Base-by-base conservation (phyloP, 2,329 filamentous ascomycete genomes). In the Exutisphaerella laricina region DNA sequence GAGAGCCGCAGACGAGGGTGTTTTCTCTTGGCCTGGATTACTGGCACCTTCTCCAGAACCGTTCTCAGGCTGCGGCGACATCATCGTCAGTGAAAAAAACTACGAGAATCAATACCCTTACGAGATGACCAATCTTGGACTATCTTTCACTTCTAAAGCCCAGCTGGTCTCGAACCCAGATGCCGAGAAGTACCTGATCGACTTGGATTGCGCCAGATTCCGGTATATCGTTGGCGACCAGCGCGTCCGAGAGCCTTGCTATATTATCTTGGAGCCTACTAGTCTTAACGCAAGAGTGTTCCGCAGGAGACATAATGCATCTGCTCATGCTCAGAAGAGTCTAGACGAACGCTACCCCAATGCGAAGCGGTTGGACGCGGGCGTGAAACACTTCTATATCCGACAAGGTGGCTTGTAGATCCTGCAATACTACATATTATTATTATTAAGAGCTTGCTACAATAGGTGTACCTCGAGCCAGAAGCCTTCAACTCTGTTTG, bases 101-200 rank as follows among this genome's bases (percentile, higher is more conserved):
- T 29, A 37, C 8, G 40, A 44, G 23, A 43, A 44, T 23, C 39
- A 41, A 16, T 43, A 36, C 5, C 44, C 44, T 1, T 42, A 42
- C 23, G 44, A 38, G 23, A 46, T 43, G 44, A 46, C 43, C 5
- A 45, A 45, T 7, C 25, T 41, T 30, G 43, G 38, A 3, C 37
- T 45, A 12, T 41, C 31, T 5, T 28, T 41, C 4, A 36, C 12
- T 3, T 23, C 37, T 3, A 29, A 41, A 22, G 43, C 43, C 5
- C 30, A 36, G 20, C 13, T 30, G 20, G 10, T 45, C 16, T 20
- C 26, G 17, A 17, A 29, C 12, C 23, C 32, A 16, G 43, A 37
- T 8, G 32, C 22, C 6, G 43, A 45, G 18, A 45, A 41, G 20
- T 45, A 41, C 17, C 4, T 45, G 16, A 40, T 41, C 9, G 43